phyloP scores from a whole-genome alignment of 2,329 filamentous ascomycete species.

The Rosellinia necatrix region DNA sequence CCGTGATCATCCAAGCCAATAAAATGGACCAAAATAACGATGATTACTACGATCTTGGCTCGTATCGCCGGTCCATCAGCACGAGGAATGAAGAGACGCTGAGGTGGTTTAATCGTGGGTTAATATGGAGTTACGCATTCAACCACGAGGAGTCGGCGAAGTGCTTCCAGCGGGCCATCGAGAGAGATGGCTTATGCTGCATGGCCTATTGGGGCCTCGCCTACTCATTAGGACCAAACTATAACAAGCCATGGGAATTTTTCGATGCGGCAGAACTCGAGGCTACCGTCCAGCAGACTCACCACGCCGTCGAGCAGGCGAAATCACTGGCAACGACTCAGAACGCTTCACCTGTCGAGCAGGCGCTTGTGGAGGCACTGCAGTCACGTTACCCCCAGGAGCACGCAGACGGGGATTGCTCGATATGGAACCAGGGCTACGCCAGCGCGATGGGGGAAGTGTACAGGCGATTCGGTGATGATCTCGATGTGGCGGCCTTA shows the following conservation, averaged over 20 bases:
- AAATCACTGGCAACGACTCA: constrained; percentile 38
- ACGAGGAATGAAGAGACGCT: constrained; percentile 58
- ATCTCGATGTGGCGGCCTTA: constrained; percentile 66
- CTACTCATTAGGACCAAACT: constrained; percentile 75
- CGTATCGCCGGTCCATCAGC: constrained; percentile 58
- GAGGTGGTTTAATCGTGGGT: constrained; percentile 71
- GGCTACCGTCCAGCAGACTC: constrained; percentile 53
- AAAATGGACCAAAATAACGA: constrained; percentile 20
- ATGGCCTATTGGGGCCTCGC: constrained; percentile 74
- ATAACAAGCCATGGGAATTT: constrained; percentile 76
- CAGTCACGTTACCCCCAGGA: constrained; percentile 63
- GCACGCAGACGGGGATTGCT: constrained; percentile 53
- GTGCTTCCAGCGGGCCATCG: constrained; percentile 67
- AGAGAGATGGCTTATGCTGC: constrained; percentile 57
- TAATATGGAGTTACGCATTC: constrained; percentile 77
- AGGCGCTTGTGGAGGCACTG: constrained; percentile 67
- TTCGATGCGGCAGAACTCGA: constrained; percentile 67
- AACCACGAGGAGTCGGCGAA: constrained; percentile 72
- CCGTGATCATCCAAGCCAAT: too few species aligned
- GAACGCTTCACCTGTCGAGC: constrained; percentile 56
- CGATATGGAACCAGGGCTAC: constrained; percentile 62
- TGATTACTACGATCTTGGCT: constrained; percentile 66
- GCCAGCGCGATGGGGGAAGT: constrained; percentile 64
- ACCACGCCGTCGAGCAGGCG: constrained; percentile 52
- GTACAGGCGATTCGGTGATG: constrained; percentile 56